A percentile compares a stretch with the other conserved stretches of the same genome.
These are phyloP conservation scores for Alternaria arbusti DNA, from an alignment of 2,329 filamentous ascomycete species.

Conservation along the genomic window DNA sequence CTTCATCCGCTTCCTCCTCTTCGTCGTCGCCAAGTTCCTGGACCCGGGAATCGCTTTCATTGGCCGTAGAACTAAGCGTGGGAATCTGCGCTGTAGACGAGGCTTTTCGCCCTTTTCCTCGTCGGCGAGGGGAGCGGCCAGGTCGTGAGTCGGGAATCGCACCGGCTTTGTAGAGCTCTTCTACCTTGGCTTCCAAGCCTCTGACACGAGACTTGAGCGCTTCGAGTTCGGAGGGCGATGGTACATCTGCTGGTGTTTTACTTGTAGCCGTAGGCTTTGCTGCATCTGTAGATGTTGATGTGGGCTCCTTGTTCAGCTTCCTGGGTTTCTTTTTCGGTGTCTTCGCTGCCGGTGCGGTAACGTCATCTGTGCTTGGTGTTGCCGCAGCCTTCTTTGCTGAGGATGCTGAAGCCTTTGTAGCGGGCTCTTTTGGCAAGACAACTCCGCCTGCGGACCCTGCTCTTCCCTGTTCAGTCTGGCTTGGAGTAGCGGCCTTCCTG, in stretches of 20 bases:
- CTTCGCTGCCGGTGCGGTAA: background rate
- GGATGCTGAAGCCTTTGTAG: constrained; percentile 13
- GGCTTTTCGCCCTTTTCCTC: constrained; percentile 40
- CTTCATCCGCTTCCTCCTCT: constrained; percentile 41
- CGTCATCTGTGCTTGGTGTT: constrained; percentile 13
- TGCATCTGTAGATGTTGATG: constrained; percentile 4
- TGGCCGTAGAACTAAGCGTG: constrained; percentile 15
- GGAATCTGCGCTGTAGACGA: constrained; percentile 30
- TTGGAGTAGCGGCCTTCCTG: constrained; percentile 23
- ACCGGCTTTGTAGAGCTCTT: constrained; percentile 39
- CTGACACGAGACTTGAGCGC: constrained; percentile 44
- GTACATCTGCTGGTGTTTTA: constrained; percentile 3
- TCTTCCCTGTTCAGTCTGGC: constrained; percentile 18
- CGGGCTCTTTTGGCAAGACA: constrained; percentile 17
- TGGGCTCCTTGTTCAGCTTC: constrained; percentile 43
- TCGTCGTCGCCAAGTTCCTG: constrained; percentile 22
- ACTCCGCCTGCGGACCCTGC: constrained; percentile 41
- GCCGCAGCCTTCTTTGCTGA: constrained; percentile 2
- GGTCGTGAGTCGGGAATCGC: constrained; percentile 11
- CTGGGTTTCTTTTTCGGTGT: constrained; percentile 30
- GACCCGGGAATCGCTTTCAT: constrained; percentile 16
- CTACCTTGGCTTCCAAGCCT: constrained; percentile 46
- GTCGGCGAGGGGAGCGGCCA: constrained; percentile 38
- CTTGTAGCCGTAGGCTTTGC: background rate
- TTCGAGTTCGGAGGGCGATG: constrained; percentile 38